Conservation (phyloP, 2,329 filamentous ascomycete genomes). For the Verticillium albo-atrum region DNA sequence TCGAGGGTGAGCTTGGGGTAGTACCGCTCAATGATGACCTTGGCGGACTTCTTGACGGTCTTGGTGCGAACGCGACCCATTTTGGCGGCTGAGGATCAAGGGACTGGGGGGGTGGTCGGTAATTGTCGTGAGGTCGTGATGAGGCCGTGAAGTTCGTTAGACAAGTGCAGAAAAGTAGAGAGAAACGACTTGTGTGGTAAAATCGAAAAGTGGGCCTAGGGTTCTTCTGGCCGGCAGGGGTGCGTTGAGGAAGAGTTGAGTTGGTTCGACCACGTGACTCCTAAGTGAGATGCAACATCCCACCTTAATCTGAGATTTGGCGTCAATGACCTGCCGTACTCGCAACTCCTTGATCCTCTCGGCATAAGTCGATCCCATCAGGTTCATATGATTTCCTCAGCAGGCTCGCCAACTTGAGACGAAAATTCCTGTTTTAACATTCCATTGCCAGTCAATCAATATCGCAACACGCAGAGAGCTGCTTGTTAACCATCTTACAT, state of each 20-base stretch:
- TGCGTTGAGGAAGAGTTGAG: neutral
- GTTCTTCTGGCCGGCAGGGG: neutral
- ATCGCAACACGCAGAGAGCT: too few relatives aligned
- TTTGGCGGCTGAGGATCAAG: slow-evolving; percentile 48
- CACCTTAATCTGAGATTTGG: neutral
- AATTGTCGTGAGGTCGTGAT: slow-evolving; percentile 47
- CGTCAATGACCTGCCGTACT: too few relatives aligned
- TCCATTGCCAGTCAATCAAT: too few relatives aligned
- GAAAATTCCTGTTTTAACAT: too few relatives aligned
- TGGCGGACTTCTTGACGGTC: slow-evolving; percentile 77
- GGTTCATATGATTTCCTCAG: too few relatives aligned
- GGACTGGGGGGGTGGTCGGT: slow-evolving; percentile 25
- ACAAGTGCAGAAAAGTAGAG: neutral
- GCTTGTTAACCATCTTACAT: neutral
- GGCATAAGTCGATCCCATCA: neutral
- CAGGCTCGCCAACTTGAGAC: too few relatives aligned
- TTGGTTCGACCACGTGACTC: neutral
- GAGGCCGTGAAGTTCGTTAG: slow-evolving; percentile 11
- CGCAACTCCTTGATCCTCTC: too few relatives aligned
- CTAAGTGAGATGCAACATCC: too few relatives aligned
- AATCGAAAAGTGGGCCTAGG: slow-evolving; percentile 1
- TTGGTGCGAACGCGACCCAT: slow-evolving; percentile 69
- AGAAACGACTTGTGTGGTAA: neutral
- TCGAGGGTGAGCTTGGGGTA: slow-evolving; percentile 97
- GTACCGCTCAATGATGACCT: slow-evolving; percentile 99